These are phyloP conservation scores for Paramyrothecium roridum DNA, from an alignment of 2,329 filamentous ascomycete genomes.

Conservation along the genomic window DNA sequence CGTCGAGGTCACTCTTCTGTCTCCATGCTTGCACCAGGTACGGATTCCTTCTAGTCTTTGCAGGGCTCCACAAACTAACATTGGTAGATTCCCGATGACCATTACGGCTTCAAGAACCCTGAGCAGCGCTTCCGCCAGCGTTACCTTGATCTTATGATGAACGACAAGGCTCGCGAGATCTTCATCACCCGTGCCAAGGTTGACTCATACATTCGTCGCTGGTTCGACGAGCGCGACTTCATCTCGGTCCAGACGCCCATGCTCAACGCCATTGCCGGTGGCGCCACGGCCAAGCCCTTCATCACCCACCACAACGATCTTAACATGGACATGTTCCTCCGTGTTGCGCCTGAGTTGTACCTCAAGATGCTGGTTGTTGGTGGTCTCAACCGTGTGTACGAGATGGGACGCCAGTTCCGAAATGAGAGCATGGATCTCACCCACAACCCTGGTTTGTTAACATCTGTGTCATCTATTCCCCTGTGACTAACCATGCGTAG, in stretches of 20 bases:
- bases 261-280: slow-evolving; percentile 94
- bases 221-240: slow-evolving; percentile 85
- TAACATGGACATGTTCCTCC: slow-evolving; percentile 91
- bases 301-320: slow-evolving; percentile 94
- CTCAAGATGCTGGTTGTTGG: slow-evolving; percentile 96
- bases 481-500: slow-evolving; percentile 36
- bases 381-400: slow-evolving; percentile 90
- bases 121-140: slow-evolving; percentile 91
- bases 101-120: slow-evolving; percentile 93
- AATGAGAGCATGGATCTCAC: slow-evolving; percentile 76
- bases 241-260: slow-evolving; percentile 95
- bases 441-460: slow-evolving; percentile 66
- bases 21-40: slow-evolving; percentile 76
- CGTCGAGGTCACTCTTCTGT: slow-evolving; percentile 77
- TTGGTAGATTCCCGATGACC: slow-evolving; percentile 65
- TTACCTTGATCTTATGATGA: slow-evolving; percentile 96
- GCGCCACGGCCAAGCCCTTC: slow-evolving; percentile 91
- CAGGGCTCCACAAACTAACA: slow-evolving; percentile 28
- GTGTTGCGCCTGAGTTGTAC: slow-evolving; percentile 91
- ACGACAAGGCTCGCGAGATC: slow-evolving; percentile 78
- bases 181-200: slow-evolving; percentile 86
- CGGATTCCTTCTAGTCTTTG: slow-evolving; percentile 41
- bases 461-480: not conserved
- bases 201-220: slow-evolving; percentile 81
- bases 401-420: slow-evolving; percentile 91